Base-by-base conservation (phyloP, 2,329 filamentous ascomycete genomes). In the Fusarium chuoi region DNA sequence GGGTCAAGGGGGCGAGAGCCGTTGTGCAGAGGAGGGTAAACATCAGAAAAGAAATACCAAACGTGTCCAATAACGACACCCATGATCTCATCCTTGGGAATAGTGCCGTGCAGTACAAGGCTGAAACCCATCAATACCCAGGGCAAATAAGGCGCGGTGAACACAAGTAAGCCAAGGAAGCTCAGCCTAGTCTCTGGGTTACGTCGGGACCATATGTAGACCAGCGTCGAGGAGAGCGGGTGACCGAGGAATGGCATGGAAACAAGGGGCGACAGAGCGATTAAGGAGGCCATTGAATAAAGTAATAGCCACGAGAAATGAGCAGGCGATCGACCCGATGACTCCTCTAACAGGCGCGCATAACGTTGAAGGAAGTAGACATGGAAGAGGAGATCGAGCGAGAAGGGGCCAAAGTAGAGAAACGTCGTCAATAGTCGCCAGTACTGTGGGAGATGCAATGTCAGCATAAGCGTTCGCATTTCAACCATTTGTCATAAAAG, bases 361-460 rank as follows among this genome's bases (percentile, higher is more conserved):
- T 99, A 99, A 65, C 96, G 93, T 82, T 98, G 95, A 65, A 98
- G 92, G 85, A 99, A 99, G 89, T 98, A 99, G 82, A 98, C 93
- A 83, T 98, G 96, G 87, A 98, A 98, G 77, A 98, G 88, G 45
- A 99, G 91, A 82, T 98, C 96, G 80, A 99, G 90, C 36, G 93
- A 96, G 74, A 98, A 91, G 5, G 96, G 95, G 6, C 96, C 96
- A 81, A 98, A 98, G 86, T 98, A 99, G 79, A 98, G 90, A 85
- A 99, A 99, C 4, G 96, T 98, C 6, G 96, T 97, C 45, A 98
- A 80, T n/a, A 99, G 87, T 45, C 96, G 93, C 96, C 96, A 99
- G 83, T 98, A 98, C 94, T 98, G 74, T 75, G 66, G 20, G 33
- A 26, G 38, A n/a, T 18, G 44, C 35, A 58, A 41, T 35, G 66